phyloP scores from a whole-genome alignment of 371 early-diverging fungal genomes.

The Mortierella sp. region DNA sequence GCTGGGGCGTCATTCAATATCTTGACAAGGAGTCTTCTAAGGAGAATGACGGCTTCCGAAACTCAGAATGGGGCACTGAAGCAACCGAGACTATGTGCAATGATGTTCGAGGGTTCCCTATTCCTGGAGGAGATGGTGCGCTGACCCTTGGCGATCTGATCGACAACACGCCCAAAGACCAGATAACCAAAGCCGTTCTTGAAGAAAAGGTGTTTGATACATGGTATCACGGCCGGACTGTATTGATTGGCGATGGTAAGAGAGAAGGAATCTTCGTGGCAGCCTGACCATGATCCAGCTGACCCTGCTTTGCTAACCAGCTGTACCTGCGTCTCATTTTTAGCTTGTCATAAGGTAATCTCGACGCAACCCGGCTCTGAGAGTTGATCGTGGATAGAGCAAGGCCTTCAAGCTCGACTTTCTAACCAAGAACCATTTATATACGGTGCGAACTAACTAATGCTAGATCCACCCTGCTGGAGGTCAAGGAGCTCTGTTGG shows the following conservation, averaged over 20 bases:
- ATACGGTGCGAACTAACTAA: neutral
- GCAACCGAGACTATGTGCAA: constrained; percentile 24
- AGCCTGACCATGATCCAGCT: neutral
- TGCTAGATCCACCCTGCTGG: constrained; percentile 27
- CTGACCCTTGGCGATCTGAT: constrained; percentile 29
- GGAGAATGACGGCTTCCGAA: constrained; percentile 24
- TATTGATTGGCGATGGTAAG: constrained; percentile 25
- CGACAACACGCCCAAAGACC: constrained; percentile 9
- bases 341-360: constrained; percentile 16
- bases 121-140: constrained; percentile 10
- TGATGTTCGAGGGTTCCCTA: constrained; percentile 22
- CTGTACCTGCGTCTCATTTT: neutral
- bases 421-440: neutral
- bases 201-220: constrained; percentile 28
- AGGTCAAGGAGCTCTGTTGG: constrained; percentile 14
- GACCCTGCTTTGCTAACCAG: too few relatives aligned
- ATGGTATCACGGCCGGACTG: constrained; percentile 15
- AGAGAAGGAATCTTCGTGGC: neutral
- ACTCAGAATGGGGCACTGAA: constrained; percentile 39
- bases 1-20: constrained; percentile 22
- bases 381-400: too few relatives aligned
- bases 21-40: constrained; percentile 2
- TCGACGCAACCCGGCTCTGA: too few relatives aligned
- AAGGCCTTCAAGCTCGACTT: neutral
- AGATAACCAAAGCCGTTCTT: constrained; percentile 26